Conservation (phyloP, 257 asterid species). For the Ehretia macrophylla region DNA sequence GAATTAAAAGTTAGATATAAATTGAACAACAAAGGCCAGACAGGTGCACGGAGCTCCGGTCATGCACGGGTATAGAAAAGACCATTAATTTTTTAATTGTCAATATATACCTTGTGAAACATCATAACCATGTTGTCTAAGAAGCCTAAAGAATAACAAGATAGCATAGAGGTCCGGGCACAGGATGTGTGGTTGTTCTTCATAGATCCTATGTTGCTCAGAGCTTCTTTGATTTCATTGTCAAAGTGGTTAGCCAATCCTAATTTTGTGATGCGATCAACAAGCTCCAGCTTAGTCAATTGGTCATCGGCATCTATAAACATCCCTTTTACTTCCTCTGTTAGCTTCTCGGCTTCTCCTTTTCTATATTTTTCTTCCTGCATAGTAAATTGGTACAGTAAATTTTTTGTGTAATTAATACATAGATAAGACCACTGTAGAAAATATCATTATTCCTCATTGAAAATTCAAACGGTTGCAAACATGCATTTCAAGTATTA, state of each 20-base stretch:
- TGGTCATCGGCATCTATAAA: constrained; percentile 27
- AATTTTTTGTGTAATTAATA: too few species aligned
- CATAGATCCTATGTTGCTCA: constrained; percentile 5
- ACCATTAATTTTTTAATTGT: too few species aligned
- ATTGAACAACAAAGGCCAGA: too few species aligned
- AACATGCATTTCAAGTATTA: too few species aligned
- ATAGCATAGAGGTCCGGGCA: constrained; percentile 22
- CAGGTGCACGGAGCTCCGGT: too few species aligned
- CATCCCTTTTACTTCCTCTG: constrained; percentile 18
- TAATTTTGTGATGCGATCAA: constrained; percentile 34
- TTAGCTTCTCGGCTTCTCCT: constrained; percentile 30
- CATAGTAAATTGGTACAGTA: too few species aligned
- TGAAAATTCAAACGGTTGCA: too few species aligned
- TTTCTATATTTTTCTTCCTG: constrained; percentile 30
- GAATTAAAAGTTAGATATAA: not conserved
- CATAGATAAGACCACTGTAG: too few species aligned
- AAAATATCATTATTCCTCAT: too few species aligned
- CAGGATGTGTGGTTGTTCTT: not conserved
- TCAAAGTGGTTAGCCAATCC: constrained; percentile 36
- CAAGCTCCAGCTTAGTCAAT: constrained; percentile 30
- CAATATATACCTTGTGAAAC: constrained; percentile 41
- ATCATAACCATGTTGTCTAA: constrained; percentile 46
- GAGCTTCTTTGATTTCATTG: constrained; percentile 25
- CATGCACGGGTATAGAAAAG: too few species aligned
- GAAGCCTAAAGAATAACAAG: constrained; percentile 37